A percentile compares a stretch with the other conserved stretches of the same genome.
These are phyloP conservation scores for Kuraishia hungarica DNA, from an alignment of 805 yeast genomes.

Conservation along the genomic window DNA sequence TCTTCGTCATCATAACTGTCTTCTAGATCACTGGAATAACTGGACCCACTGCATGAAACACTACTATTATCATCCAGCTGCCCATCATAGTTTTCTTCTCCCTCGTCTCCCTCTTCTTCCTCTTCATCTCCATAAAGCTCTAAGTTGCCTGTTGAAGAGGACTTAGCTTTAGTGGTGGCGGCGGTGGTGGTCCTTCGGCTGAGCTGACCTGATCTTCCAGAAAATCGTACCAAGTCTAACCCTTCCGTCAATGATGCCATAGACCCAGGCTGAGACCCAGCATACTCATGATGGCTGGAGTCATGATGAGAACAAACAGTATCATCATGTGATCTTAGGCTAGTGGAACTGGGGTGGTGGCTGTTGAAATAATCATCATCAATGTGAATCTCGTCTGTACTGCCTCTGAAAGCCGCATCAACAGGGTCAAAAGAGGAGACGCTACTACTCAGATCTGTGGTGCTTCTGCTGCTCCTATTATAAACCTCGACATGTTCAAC, in stretches of 20 bases:
- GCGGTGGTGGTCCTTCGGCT: neutral
- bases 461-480: neutral
- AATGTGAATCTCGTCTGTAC: neutral
- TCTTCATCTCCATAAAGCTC: neutral
- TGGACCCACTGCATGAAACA: neutral
- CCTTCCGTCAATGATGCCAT: neutral
- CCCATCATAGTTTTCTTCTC: neutral
- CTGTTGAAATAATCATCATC: neutral
- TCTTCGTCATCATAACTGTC: neutral
- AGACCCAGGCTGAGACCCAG: neutral
- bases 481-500: neutral
- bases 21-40: neutral
- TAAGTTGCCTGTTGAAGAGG: neutral
- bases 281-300: neutral
- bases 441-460: neutral
- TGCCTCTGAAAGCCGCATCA: neutral
- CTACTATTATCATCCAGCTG: neutral
- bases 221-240: neutral
- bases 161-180: neutral
- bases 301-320: neutral
- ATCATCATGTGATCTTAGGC: neutral
- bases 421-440: neutral
- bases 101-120: neutral
- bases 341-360: neutral
- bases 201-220: neutral